phyloP scores from a whole-genome alignment of 1,284 basidiomycete genomes.

The Tylopilus sp. region DNA sequence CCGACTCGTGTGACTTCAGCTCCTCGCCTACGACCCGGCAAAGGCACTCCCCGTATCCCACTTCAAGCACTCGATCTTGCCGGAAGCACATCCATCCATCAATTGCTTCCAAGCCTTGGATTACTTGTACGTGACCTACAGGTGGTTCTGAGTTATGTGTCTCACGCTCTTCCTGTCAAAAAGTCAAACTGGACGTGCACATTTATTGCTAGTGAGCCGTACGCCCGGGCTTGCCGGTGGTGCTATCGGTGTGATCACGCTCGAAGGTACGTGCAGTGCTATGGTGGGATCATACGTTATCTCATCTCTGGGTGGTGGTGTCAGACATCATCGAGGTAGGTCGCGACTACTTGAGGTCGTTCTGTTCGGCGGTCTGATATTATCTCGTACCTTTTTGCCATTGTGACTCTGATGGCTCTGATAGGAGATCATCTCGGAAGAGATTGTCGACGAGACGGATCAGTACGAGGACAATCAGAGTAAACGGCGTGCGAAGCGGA shows the following conservation, averaged over 20 bases:
- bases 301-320: slow-evolving; percentile 1
- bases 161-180: slow-evolving; percentile 28
- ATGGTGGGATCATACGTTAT: neutral
- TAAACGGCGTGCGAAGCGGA: slow-evolving; percentile 57
- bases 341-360: neutral
- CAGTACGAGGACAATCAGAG: slow-evolving; percentile 81
- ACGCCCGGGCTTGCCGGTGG: slow-evolving; percentile 81
- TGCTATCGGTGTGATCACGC: slow-evolving; percentile 77
- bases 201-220: slow-evolving; percentile 83
- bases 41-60: slow-evolving; percentile 72
- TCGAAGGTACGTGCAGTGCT: slow-evolving; percentile 52
- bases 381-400: slow-evolving; percentile 21
- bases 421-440: slow-evolving; percentile 80
- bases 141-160: slow-evolving; percentile 12
- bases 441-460: slow-evolving; percentile 90
- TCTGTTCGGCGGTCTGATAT: neutral
- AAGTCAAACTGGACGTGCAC: slow-evolving; percentile 94
- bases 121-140: slow-evolving; percentile 62
- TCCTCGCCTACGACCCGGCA: slow-evolving; percentile 88
- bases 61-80: slow-evolving; percentile 79
- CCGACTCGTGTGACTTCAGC: slow-evolving; percentile 31
- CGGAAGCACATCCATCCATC: slow-evolving; percentile 84
- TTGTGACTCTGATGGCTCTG: neutral
- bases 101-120: slow-evolving; percentile 84
- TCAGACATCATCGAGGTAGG: slow-evolving; percentile 68